Evolutionary conservation across 2,329 filamentous ascomycete genomes (phyloP).

Genomic region (Coleophoma cylindrospora): DNA sequence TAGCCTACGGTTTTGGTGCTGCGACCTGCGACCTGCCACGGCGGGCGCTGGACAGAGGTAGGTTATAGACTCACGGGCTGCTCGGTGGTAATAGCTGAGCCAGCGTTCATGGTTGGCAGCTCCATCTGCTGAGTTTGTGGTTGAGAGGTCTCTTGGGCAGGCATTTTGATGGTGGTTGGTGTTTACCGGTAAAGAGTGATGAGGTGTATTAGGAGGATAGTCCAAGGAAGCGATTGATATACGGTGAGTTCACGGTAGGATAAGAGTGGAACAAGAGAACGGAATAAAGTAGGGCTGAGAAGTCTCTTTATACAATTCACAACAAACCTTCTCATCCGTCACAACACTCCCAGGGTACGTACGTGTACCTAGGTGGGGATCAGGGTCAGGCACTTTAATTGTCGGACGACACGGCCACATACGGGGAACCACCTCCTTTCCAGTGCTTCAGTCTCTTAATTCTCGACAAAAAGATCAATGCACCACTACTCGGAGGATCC

Average conservation of each 20-base stretch:
- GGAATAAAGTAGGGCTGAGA: background rate
- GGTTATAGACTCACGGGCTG: conserved; percentile 18
- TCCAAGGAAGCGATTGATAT: background rate
- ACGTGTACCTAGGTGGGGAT: too few species aligned
- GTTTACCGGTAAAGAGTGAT: background rate
- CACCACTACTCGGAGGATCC: too few species aligned
- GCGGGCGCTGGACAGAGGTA: background rate
- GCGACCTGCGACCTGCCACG: background rate
- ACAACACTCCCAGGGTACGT: too few species aligned
- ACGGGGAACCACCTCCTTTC: too few species aligned
- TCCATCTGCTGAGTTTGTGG: conserved; percentile 23
- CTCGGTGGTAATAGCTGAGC: conserved; percentile 9
- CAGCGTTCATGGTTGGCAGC: conserved; percentile 7
- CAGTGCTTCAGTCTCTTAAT: too few species aligned
- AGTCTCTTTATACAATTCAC: background rate
- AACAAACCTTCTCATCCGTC: too few species aligned
- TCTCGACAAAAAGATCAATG: too few species aligned
- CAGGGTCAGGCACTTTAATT: too few species aligned
- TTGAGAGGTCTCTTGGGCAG: conserved; percentile 22
- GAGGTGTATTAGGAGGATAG: background rate
- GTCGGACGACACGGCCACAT: too few species aligned
- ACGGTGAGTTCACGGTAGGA: background rate
- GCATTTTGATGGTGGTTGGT: conserved; percentile 15
- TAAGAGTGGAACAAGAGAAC: background rate
- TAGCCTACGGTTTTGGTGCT: background rate